Conservation (phyloP, 768 basidiomycete species). For the Saitozyma sp. region DNA sequence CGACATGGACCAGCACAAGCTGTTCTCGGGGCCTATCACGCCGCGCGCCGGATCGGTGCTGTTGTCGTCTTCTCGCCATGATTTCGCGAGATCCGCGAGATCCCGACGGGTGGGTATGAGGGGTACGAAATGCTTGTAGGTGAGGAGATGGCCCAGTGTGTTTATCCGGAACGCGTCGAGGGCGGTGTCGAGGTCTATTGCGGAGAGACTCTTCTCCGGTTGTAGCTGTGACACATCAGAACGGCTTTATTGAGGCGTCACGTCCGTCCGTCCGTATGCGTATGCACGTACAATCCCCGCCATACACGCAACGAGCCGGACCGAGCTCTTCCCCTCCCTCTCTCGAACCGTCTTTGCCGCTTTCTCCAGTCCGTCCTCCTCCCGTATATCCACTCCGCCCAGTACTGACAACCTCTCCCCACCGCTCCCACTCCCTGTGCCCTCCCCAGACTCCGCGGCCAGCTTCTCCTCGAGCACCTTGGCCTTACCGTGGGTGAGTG, state of each 20-base stretch:
- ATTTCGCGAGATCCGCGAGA: constrained; percentile 20
- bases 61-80: constrained; percentile 14
- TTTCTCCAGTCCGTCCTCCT: constrained; percentile 48
- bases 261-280: background rate
- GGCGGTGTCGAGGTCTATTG: constrained; percentile 41
- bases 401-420: constrained; percentile 43
- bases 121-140: constrained; percentile 56
- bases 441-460: background rate
- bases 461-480: constrained; percentile 36
- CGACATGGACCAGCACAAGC: constrained; percentile 52
- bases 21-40: constrained; percentile 31
- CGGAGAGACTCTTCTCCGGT: constrained; percentile 54
- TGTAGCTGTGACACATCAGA: constrained; percentile 45
- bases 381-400: constrained; percentile 46
- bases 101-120: constrained; percentile 51
- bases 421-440: background rate
- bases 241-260: background rate
- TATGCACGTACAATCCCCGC: constrained; percentile 52
- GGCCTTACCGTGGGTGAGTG: constrained; percentile 45
- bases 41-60: constrained; percentile 51
- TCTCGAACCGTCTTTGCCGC: constrained; percentile 51
- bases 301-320: constrained; percentile 53
- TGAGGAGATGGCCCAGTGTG: constrained; percentile 55
- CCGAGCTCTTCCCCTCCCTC: constrained; percentile 45
- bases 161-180: constrained; percentile 54